Percentiles rank a stretch among this genome's conserved stretches.
phyloP scores from a whole-genome alignment of 495 filamentous ascomycete genomes.

The Podospora anserina region DNA sequence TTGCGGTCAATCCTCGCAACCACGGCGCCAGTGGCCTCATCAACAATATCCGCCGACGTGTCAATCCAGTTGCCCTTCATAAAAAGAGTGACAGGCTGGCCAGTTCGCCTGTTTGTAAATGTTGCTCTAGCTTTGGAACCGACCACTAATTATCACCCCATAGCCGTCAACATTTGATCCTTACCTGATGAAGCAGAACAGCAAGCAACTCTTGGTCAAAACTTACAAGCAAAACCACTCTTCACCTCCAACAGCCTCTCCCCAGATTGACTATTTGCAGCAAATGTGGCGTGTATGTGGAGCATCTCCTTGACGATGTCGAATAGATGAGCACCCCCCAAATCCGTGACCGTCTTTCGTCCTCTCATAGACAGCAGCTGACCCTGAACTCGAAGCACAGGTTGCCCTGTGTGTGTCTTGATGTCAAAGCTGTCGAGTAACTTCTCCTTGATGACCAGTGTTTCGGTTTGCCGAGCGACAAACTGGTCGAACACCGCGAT shows the following conservation, averaged over 20 bases:
- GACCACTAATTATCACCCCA: slow-evolving; percentile 41
- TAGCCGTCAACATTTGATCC: neutral
- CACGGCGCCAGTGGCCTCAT: slow-evolving; percentile 38
- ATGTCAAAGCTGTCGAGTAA: slow-evolving; percentile 57
- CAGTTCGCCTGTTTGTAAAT: slow-evolving; percentile 42
- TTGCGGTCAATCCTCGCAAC: slow-evolving; percentile 57
- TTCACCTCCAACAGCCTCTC: slow-evolving; percentile 51
- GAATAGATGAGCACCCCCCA: slow-evolving; percentile 47
- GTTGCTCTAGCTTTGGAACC: slow-evolving; percentile 47
- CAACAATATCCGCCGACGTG: slow-evolving; percentile 46
- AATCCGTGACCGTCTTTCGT: slow-evolving; percentile 49
- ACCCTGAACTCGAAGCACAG: slow-evolving; percentile 53
- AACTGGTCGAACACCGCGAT: slow-evolving; percentile 51
- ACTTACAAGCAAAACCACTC: slow-evolving; percentile 48
- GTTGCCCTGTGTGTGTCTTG: slow-evolving; percentile 42
- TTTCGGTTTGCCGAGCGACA: slow-evolving; percentile 45
- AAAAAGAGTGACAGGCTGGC: slow-evolving; percentile 34
- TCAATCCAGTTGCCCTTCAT: slow-evolving; percentile 49
- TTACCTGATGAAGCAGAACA: no score
- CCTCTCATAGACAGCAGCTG: slow-evolving; percentile 36
- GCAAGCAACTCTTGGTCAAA: neutral
- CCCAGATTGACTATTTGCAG: slow-evolving; percentile 36
- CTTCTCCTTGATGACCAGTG: slow-evolving; percentile 54
- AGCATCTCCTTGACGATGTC: slow-evolving; percentile 52
- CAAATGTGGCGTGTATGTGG: slow-evolving; percentile 49